Evolutionary conservation across 352 stramenopile genomes (phyloP).

Genomic region (Globisporangium megalacanthum): DNA sequence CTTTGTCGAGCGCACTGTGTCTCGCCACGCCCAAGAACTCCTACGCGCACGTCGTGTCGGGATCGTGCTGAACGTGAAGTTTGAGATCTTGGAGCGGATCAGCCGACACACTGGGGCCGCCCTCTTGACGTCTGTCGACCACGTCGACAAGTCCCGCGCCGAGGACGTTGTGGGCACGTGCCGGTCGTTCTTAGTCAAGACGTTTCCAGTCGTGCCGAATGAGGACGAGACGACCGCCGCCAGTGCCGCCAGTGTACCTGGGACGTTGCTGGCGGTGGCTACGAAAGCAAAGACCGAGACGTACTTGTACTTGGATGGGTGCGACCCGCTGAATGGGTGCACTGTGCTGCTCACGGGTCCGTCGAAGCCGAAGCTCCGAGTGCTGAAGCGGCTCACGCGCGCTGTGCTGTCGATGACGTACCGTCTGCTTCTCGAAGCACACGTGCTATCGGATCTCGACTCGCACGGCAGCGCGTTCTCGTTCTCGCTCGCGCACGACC

Average conservation of each 20-base stretch:
- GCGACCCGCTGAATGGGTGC: slow-evolving; percentile 91
- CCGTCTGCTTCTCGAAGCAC: slow-evolving; percentile 94
- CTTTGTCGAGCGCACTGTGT: slow-evolving; percentile 89
- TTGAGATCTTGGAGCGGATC: slow-evolving; percentile 89
- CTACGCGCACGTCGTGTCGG: slow-evolving; percentile 88
- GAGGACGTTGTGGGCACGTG: slow-evolving; percentile 58
- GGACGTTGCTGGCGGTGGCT: slow-evolving; percentile 12
- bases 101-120: slow-evolving; percentile 90
- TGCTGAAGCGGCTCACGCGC: slow-evolving; percentile 90
- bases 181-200: slow-evolving; percentile 63
- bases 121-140: slow-evolving; percentile 91
- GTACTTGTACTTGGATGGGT: slow-evolving; percentile 95
- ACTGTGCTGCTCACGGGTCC: slow-evolving; percentile 92
- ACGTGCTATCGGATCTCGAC: slow-evolving; percentile 89
- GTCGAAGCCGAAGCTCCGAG: slow-evolving; percentile 81
- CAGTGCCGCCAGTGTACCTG: background rate
- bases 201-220: slow-evolving; percentile 34
- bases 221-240: slow-evolving; percentile 24
- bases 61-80: slow-evolving; percentile 94
- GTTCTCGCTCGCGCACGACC: slow-evolving; percentile 10
- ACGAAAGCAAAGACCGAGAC: slow-evolving; percentile 50
- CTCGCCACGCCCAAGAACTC: slow-evolving; percentile 90
- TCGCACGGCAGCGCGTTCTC: slow-evolving; percentile 37
- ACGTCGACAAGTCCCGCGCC: slow-evolving; percentile 70
- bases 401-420: slow-evolving; percentile 93